These are phyloP conservation scores for Rhexocercosporidium sp. DNA, from an alignment of 2,329 filamentous ascomycete species.

Conservation along the genomic window DNA sequence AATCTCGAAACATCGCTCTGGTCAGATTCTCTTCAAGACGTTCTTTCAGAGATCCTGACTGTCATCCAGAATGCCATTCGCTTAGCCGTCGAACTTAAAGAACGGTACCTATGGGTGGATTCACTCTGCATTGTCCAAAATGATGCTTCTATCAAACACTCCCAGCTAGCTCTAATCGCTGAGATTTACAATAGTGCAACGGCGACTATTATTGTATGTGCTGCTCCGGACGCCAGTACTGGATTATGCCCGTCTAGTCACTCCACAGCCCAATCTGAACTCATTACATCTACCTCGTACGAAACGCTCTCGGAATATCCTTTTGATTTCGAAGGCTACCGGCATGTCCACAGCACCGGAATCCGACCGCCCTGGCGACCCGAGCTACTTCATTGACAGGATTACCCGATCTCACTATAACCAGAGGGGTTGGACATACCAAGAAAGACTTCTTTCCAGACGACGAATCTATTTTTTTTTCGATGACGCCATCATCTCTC, in stretches of 20 bases:
- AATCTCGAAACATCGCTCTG: neutral
- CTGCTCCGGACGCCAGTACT: neutral
- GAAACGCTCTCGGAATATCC: too few relatives aligned
- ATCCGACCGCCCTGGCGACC: too few relatives aligned
- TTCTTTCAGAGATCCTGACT: neutral
- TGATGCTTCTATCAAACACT: neutral
- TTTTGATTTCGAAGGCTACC: too few relatives aligned
- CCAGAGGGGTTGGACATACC: neutral
- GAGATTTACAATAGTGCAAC: constrained; percentile 6
- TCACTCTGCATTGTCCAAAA: neutral
- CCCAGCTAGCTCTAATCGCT: neutral
- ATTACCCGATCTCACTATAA: neutral
- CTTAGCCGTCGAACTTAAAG: neutral
- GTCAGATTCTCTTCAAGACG: neutral
- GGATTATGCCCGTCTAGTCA: neutral
- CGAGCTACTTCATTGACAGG: neutral
- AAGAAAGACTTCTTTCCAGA: neutral
- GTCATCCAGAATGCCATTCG: neutral
- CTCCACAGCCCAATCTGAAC: too few relatives aligned
- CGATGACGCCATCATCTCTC: neutral
- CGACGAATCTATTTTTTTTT: neutral
- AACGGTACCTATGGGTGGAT: neutral
- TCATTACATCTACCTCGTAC: too few relatives aligned
- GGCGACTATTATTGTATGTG: neutral
- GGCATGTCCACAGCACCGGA: too few relatives aligned